A percentile compares a stretch with the other conserved stretches of the same genome.
phyloP scores from a whole-genome alignment of 75 land plant genomes.

The Cunninghamia lanceolata region DNA sequence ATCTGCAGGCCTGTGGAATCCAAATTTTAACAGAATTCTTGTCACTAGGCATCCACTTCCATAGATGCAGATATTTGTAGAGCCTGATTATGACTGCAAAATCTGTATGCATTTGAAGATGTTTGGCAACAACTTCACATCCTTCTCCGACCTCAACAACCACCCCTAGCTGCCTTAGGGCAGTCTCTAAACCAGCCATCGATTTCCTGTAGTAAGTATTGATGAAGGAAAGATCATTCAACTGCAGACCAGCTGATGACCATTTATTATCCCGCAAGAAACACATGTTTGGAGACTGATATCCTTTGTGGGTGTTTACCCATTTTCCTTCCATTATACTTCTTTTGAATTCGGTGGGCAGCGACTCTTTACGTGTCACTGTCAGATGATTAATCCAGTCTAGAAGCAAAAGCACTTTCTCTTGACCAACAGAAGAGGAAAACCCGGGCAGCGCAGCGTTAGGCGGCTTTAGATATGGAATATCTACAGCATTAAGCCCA shows the following conservation, averaged over 20 bases:
- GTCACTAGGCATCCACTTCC: constrained; percentile 20
- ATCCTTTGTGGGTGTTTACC: no score
- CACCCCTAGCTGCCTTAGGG: no score
- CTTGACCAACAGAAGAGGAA: constrained; percentile 21
- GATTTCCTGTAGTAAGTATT: no score
- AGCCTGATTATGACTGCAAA: constrained; percentile 26
- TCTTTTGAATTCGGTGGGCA: no score
- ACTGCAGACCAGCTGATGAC: no score
- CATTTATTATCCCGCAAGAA: no score
- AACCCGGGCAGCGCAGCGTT: constrained; percentile 21
- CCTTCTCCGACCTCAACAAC: constrained; percentile 41
- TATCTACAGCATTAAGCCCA: constrained; percentile 28
- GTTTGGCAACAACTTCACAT: constrained; percentile 31
- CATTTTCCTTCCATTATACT: no score
- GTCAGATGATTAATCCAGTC: no score
- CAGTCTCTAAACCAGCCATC: no score
- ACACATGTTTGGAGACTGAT: no score
- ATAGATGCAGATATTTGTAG: constrained; percentile 23
- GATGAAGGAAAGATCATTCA: background rate
- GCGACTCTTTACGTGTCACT: no score
- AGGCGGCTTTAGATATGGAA: constrained; percentile 41
- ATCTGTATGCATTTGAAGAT: constrained; percentile 18
- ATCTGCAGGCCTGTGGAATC: constrained; percentile 33
- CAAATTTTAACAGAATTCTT: constrained; percentile 23
- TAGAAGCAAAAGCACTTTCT: constrained; percentile 34